Percentiles rank a stretch among this genome's conserved stretches.
Conservation (phyloP, 352 stramenopile genomes). For the Phytophthora multivora region DNA sequence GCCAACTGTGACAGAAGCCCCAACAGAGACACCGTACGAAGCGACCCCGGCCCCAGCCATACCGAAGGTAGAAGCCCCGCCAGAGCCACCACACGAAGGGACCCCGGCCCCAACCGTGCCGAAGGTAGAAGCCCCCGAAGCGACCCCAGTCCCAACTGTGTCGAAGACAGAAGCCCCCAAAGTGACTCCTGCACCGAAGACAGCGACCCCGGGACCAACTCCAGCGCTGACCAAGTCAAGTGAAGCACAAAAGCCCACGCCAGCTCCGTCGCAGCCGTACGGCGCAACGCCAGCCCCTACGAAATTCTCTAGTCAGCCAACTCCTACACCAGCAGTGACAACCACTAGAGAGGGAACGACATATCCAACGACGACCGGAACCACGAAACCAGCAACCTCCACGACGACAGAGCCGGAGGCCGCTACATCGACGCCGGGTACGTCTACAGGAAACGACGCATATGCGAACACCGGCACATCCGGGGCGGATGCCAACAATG, state of each 20-base stretch:
- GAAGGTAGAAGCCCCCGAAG: neutral
- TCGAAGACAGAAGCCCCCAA: neutral
- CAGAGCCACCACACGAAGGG: neutral
- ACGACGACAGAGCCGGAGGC: neutral
- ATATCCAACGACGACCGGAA: neutral
- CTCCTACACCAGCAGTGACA: slow-evolving; percentile 11
- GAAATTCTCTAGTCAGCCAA: slow-evolving; percentile 3
- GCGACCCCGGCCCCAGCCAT: neutral
- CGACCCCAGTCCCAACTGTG: neutral
- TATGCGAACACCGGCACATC: slow-evolving; percentile 3
- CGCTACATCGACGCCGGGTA: neutral
- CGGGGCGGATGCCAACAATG: neutral
- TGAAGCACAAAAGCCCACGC: neutral
- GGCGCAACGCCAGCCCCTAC: slow-evolving; percentile 9
- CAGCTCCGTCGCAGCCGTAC: neutral
- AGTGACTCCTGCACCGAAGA: neutral
- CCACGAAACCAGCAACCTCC: slow-evolving; percentile 8
- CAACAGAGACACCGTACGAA: neutral
- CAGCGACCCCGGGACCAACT: neutral
- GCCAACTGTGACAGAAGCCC: neutral
- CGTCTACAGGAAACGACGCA: neutral
- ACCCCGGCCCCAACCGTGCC: neutral
- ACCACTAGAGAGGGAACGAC: slow-evolving; percentile 8
- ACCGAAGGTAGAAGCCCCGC: neutral
- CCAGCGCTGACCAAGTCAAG: slow-evolving; percentile 3